These are phyloP conservation scores for Pseudocohnilembus persalinus DNA, from an alignment of 169 alveolate genomes.

Conservation along the genomic window DNA sequence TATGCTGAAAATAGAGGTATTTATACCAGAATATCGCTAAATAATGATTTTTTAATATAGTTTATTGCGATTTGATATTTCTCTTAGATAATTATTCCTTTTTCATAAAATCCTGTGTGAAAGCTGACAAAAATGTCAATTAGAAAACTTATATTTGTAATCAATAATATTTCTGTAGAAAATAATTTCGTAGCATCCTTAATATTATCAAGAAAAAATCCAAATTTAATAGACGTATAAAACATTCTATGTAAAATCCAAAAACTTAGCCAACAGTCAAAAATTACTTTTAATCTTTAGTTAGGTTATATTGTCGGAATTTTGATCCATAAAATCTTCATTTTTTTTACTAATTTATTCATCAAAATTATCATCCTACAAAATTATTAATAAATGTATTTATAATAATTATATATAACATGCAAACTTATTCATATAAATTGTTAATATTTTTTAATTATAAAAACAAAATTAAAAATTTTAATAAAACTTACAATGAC, in stretches of 20 bases:
- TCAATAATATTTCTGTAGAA: background rate
- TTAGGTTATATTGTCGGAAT: background rate
- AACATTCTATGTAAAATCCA: background rate
- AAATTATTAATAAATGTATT: too few relatives aligned
- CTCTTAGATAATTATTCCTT: background rate
- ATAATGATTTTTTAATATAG: background rate
- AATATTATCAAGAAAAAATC: background rate
- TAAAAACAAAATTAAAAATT: too few relatives aligned
- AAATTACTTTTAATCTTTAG: background rate
- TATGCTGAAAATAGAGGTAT: background rate
- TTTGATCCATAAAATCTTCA: background rate
- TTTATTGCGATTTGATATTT: background rate
- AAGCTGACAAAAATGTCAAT: background rate
- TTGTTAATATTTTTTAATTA: too few relatives aligned
- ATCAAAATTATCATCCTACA: too few relatives aligned
- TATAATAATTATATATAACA: too few relatives aligned
- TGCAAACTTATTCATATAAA: too few relatives aligned
- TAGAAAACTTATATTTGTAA: background rate
- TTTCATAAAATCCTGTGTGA: background rate
- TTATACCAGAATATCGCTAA: background rate
- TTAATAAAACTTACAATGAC: too few relatives aligned
- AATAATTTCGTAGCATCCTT: background rate
- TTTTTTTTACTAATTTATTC: too few relatives aligned
- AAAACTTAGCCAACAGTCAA: background rate
- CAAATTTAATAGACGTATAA: background rate